Evolutionary conservation across 1,284 basidiomycete species (phyloP).

Genomic region (Ganoderma meredithae): DNA sequence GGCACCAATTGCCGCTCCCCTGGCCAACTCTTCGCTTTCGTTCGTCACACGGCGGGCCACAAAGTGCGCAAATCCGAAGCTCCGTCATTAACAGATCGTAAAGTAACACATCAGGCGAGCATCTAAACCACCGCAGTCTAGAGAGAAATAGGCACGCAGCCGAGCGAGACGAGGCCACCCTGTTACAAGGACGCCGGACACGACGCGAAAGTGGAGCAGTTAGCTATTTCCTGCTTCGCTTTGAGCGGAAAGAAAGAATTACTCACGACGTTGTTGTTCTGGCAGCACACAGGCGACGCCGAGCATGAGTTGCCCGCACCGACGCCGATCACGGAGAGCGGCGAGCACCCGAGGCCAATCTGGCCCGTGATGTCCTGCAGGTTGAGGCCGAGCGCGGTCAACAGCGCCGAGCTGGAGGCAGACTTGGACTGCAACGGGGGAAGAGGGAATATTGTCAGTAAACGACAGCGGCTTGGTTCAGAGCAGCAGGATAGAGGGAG

Average conservation of each 20-base stretch:
- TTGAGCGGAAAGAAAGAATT: not conserved
- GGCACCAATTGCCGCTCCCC: no score
- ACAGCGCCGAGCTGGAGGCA: conserved; percentile 15
- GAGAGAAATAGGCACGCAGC: conserved; percentile 1
- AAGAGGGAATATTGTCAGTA: not conserved
- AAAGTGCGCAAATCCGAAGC: not conserved
- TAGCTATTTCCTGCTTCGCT: not conserved
- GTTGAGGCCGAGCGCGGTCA: conserved; percentile 18
- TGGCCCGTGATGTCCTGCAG: conserved; percentile 19
- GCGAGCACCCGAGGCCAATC: conserved; percentile 29
- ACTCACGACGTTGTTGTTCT: conserved; percentile 33
- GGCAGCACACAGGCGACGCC: conserved; percentile 29
- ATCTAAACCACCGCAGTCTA: not conserved
- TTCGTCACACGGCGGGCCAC: no score
- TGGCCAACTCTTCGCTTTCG: no score
- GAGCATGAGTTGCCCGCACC: conserved; percentile 24
- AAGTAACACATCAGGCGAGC: not conserved
- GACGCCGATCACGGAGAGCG: conserved; percentile 26
- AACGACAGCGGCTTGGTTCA: no score
- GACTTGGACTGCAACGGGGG: conserved; percentile 15
- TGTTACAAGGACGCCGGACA: no score
- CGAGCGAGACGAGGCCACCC: not conserved
- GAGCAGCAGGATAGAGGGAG: not conserved
- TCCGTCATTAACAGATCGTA: not conserved
- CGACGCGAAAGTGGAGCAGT: not conserved